Percentiles rank a stretch among this genome's conserved stretches.
Evolutionary conservation across 1,284 basidiomycete genomes (phyloP).

Genomic region (Hortiboletus rubellus): DNA sequence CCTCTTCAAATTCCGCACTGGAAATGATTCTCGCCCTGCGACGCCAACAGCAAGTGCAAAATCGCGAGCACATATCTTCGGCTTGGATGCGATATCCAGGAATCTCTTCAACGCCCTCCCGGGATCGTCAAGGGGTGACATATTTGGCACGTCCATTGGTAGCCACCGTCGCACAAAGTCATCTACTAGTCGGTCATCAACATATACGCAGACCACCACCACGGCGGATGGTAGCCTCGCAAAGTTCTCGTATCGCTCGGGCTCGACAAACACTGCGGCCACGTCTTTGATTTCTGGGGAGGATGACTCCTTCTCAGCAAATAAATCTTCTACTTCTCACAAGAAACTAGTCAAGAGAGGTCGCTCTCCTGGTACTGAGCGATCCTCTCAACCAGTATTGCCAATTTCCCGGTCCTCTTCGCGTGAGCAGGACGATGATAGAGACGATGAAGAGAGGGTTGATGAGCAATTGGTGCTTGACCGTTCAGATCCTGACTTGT

Average conservation of each 20-base stretch:
- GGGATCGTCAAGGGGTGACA: conserved; percentile 61
- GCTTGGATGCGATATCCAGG: conserved; percentile 80
- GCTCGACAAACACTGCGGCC: conserved; percentile 61
- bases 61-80: conserved; percentile 78
- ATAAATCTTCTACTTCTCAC: conserved; percentile 47
- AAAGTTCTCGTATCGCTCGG: conserved; percentile 68
- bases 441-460: conserved; percentile 51
- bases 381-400: conserved; percentile 35
- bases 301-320: conserved; percentile 53
- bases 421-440: conserved; percentile 39
- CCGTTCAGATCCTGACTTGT: conserved; percentile 71
- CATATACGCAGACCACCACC: conserved; percentile 61
- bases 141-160: conserved; percentile 69
- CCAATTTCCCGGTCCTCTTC: conserved; percentile 45
- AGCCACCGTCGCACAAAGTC: conserved; percentile 61
- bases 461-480: conserved; percentile 41
- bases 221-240: conserved; percentile 63
- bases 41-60: conserved; percentile 72
- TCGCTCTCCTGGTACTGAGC: conserved; percentile 52
- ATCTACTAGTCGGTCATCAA: conserved; percentile 66
- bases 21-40: conserved; percentile 70
- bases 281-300: conserved; percentile 60
- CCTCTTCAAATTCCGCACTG: conserved; percentile 80
- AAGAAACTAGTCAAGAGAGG: conserved; percentile 58
- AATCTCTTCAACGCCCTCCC: conserved; percentile 69